These are phyloP conservation scores for Naegleria fowleri DNA, from an alignment of 208 protist species.

Conservation along the genomic window DNA sequence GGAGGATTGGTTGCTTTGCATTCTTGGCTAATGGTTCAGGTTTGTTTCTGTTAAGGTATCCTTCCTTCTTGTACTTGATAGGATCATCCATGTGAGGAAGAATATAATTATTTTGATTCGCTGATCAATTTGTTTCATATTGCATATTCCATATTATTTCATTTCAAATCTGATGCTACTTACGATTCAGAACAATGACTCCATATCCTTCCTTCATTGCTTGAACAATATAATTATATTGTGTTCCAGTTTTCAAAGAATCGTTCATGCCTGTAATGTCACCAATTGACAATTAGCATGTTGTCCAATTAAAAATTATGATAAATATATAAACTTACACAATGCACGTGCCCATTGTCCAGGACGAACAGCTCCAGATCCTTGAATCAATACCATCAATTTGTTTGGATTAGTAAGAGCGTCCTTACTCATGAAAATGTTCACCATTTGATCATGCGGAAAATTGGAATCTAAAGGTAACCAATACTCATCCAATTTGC, in stretches of 20 bases:
- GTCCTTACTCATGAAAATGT: not conserved
- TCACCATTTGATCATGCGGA: not conserved
- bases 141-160: not conserved
- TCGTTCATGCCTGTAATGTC: conserved; percentile 1
- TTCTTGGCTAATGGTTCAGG: not conserved
- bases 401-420: not conserved
- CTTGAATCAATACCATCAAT: not conserved
- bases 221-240: not conserved
- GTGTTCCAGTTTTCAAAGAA: not conserved
- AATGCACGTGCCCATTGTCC: not conserved
- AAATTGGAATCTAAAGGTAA: not conserved
- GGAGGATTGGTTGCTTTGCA: not conserved
- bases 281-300: not conserved
- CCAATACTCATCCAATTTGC: not conserved
- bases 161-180: not conserved
- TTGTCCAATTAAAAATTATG: too few species aligned
- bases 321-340: not conserved
- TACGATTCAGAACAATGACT: conserved; percentile 19
- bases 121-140: not conserved
- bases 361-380: conserved; percentile 3
- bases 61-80: not conserved
- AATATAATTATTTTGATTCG: not conserved
- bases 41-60: not conserved
- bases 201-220: conserved; percentile 3
- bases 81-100: not conserved